Base-by-base conservation (phyloP, 257 asterid species). In the Nicotiana knightiana region DNA sequence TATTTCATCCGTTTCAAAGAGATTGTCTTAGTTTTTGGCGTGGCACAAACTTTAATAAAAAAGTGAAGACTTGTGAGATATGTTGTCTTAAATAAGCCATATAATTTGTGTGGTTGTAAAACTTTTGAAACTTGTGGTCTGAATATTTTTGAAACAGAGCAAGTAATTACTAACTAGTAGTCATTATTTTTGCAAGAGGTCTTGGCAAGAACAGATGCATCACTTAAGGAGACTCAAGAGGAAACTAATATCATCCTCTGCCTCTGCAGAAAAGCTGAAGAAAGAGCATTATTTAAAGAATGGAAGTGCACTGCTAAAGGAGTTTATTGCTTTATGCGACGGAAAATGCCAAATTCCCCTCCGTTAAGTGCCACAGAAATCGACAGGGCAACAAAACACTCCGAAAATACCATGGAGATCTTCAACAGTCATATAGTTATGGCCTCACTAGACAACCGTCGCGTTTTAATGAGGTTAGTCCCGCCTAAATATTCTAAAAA, bases 281-380 rank as follows among this genome's bases (percentile, higher is more conserved):
- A 46, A 77, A 77, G 79, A 81, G 18, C 46, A 11, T 13, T 79
- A 77, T 46, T 64, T 81, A 12, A 64, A 80, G 54, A 81, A 85
- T 7, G 83, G 81, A 1, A 17, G 62, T 43, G 61, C 37, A 28
- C 15, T 85, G 17, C 32, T 62, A n/a, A 37, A 81, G 63, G 80
- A 67, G 54, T 73, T 76, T 67, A 59, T 76, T 43, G 55, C 76
- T 30, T 76, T 35, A 66, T 85, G 70, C 10, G 26, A 28, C 10
- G 83, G 83, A 46, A 43, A 58, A 24, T 54, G 77, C 4, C 39
- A 54, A 26, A 85, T 64, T 65, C 85, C 81, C 17, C 61, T 85
- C 30, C 68, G 67, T 30, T 15, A 24, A 24, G 80, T 9, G 58
- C 84, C 9, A 30, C 39, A 84, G 80, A 84, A 62, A 59, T 84